A percentile compares a stretch with the other conserved stretches of the same genome.
These are phyloP conservation scores for Neurospora sp. DNA, from an alignment of 495 filamentous ascomycete species.

Conservation along the genomic window DNA sequence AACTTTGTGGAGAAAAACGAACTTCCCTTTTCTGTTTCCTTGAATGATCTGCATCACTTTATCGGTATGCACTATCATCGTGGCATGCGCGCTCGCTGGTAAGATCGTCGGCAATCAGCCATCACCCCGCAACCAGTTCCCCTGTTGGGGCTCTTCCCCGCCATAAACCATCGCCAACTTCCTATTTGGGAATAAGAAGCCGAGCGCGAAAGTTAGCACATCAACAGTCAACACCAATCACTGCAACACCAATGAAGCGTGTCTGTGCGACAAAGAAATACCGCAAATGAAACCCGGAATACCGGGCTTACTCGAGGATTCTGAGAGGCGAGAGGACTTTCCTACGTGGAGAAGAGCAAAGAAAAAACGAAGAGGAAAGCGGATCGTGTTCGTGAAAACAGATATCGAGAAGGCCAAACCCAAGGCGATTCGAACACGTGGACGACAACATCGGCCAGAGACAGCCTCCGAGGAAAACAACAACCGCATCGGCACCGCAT, in stretches of 20 bases:
- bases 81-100: background rate
- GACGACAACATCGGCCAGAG: background rate
- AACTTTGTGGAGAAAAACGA: background rate
- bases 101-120: background rate
- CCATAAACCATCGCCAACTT: constrained; percentile 1
- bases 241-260: background rate
- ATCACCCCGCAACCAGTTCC: constrained; percentile 1
- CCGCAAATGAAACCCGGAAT: background rate
- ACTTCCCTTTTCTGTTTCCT: background rate
- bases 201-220: background rate
- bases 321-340: background rate
- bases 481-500: background rate
- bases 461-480: background rate
- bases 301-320: background rate
- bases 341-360: background rate
- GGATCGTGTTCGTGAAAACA: background rate
- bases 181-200: background rate
- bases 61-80: background rate
- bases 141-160: constrained; percentile 4
- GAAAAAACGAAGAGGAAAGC: background rate
- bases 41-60: background rate
- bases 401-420: background rate
- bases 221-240: background rate
- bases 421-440: background rate
- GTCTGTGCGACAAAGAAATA: background rate